A percentile compares a stretch with the other conserved stretches of the same genome.
phyloP scores from a whole-genome alignment of 345 rosid species.

The Alliaria petiolata region DNA sequence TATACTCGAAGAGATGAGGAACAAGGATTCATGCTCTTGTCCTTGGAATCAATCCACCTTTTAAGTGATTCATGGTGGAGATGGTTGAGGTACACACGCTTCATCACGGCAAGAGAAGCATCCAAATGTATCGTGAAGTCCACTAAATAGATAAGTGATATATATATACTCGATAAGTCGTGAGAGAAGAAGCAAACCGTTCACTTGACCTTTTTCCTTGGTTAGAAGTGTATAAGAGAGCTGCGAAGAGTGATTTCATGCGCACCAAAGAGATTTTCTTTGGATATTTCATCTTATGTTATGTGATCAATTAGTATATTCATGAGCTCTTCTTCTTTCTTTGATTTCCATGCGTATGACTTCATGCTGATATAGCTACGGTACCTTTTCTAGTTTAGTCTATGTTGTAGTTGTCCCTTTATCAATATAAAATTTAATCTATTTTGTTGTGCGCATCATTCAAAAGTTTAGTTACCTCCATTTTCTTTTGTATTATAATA shows the following conservation, averaged over 20 bases:
- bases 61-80: slow-evolving; percentile 72
- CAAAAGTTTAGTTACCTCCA: no score
- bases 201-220: neutral
- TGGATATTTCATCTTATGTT: neutral
- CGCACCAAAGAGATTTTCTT: neutral
- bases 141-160: neutral
- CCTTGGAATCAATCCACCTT: slow-evolving; percentile 65
- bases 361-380: neutral
- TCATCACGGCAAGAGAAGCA: slow-evolving; percentile 41
- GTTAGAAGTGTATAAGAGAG: neutral
- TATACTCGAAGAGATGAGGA: slow-evolving; percentile 37
- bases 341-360: no score
- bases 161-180: neutral
- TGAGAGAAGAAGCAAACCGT: neutral
- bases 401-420: no score
- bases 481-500: no score
- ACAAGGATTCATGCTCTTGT: slow-evolving; percentile 26
- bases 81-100: slow-evolving; percentile 69
- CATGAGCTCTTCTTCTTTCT: no score
- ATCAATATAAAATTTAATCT: neutral
- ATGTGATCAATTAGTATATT: neutral
- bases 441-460: no score
- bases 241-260: neutral
- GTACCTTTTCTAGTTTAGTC: no score
- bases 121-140: slow-evolving; percentile 18